phyloP scores from a whole-genome alignment of 163 green algal genomes.

The Trebouxia gelatinosa region DNA sequence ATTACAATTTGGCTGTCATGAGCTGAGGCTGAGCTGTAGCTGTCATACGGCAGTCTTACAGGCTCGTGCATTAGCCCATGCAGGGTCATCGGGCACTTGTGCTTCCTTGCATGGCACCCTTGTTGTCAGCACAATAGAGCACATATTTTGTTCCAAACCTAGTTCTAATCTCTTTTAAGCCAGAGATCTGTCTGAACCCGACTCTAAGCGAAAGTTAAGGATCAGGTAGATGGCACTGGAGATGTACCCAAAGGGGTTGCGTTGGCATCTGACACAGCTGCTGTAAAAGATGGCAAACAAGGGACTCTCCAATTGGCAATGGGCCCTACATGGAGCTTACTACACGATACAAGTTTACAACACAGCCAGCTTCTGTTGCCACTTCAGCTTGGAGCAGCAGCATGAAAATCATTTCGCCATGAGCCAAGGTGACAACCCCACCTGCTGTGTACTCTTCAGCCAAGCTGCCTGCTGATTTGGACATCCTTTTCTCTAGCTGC shows the following conservation, averaged over 20 bases:
- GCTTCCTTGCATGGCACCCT: too few species aligned
- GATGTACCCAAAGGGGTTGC: constrained; percentile 15
- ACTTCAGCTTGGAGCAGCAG: constrained; percentile 4
- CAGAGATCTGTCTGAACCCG: constrained; percentile 7
- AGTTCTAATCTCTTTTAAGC: background rate
- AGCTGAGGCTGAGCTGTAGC: too few species aligned
- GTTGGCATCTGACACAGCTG: constrained; percentile 8
- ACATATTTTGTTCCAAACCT: constrained; percentile 15
- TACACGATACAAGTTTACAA: constrained; percentile 4
- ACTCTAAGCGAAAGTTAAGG: constrained; percentile 12
- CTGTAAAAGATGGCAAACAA: constrained; percentile 21
- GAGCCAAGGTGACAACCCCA: background rate
- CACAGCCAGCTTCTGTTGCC: constrained; percentile 12
- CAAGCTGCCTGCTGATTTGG: constrained; percentile 1
- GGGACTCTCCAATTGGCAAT: constrained; percentile 10
- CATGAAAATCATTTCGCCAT: constrained; percentile 12
- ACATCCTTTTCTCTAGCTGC: constrained; percentile 13
- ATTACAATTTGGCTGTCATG: too few species aligned
- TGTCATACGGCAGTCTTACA: too few species aligned
- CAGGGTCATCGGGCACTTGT: too few species aligned
- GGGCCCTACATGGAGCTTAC: background rate
- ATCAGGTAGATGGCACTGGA: constrained; percentile 8
- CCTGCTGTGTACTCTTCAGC: constrained; percentile 15
- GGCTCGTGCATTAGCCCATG: too few species aligned
- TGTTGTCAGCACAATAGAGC: too few species aligned